phyloP scores from a whole-genome alignment of 768 basidiomycete species.

The Boletus eberwhitei region DNA sequence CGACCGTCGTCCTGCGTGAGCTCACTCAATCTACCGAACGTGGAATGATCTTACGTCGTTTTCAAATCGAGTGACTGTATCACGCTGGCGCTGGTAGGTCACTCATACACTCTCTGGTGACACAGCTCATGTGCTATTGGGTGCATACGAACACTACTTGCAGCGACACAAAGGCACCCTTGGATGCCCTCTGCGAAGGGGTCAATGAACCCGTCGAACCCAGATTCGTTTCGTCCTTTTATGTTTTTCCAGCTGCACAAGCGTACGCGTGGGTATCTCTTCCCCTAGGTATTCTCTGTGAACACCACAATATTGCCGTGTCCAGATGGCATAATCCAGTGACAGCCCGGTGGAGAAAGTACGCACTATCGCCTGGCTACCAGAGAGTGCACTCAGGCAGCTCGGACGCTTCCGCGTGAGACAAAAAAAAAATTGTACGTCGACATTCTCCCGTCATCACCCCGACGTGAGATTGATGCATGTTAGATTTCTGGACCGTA shows the following conservation, averaged over 20 bases:
- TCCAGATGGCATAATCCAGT: background rate
- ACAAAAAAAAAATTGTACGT: background rate
- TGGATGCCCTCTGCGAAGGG: background rate
- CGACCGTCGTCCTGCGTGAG: too few relatives aligned
- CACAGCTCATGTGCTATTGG: background rate
- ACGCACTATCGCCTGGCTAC: background rate
- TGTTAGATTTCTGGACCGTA: too few relatives aligned
- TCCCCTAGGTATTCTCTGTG: background rate
- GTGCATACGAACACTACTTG: background rate
- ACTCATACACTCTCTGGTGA: background rate
- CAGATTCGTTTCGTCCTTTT: background rate
- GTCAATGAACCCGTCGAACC: background rate
- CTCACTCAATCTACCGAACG: too few relatives aligned
- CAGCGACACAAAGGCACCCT: background rate
- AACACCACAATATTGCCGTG: background rate
- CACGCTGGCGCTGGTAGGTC: background rate
- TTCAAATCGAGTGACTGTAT: too few relatives aligned
- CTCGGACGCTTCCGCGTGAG: background rate
- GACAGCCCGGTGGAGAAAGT: background rate
- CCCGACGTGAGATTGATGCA: background rate
- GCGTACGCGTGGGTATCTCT: background rate
- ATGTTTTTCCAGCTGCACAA: background rate
- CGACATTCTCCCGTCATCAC: background rate
- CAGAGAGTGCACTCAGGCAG: background rate
- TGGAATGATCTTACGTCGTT: too few relatives aligned